phyloP scores from a whole-genome alignment of 371 early-diverging fungal species.

The Dipsacomyces acuminosporus region DNA sequence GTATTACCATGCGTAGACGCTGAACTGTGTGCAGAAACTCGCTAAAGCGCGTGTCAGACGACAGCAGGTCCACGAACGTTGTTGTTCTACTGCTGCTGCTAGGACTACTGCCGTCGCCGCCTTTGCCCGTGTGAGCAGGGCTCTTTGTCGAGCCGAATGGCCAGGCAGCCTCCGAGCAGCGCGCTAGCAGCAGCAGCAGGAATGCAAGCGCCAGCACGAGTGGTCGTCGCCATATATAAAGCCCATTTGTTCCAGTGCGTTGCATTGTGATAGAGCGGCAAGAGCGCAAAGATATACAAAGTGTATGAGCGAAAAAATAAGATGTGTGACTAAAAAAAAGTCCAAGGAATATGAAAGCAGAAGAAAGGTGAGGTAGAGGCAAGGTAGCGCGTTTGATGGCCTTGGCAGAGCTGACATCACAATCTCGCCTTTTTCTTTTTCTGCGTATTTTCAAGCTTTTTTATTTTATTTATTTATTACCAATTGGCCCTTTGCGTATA shows the following conservation, averaged over 20 bases:
- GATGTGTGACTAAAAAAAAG: too few species aligned
- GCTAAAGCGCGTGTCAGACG: conserved; percentile 36
- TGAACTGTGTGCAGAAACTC: conserved; percentile 45
- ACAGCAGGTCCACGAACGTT: conserved; percentile 46
- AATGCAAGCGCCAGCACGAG: conserved; percentile 1
- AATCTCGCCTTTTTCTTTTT: too few species aligned
- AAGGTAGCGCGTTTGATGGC: too few species aligned
- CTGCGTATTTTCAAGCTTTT: too few species aligned
- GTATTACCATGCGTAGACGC: conserved; percentile 46
- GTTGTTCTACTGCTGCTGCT: conserved; percentile 5
- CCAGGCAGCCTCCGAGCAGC: neutral
- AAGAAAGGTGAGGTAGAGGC: too few species aligned
- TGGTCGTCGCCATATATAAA: too few species aligned
- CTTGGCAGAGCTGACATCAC: too few species aligned
- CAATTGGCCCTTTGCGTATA: too few species aligned
- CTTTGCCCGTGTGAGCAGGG: neutral
- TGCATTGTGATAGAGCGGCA: conserved; percentile 9
- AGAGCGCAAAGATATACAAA: too few species aligned
- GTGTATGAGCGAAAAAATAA: too few species aligned
- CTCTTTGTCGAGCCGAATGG: neutral
- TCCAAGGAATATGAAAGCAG: too few species aligned
- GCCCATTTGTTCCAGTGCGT: neutral
- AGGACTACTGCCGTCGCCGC: neutral
- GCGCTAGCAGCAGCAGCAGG: neutral
- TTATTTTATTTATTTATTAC: too few species aligned